A percentile compares a stretch with the other conserved stretches of the same genome.
Evolutionary conservation across 73 alveolate species (phyloP).

Genomic region (Tetrahymena elliotti): DNA sequence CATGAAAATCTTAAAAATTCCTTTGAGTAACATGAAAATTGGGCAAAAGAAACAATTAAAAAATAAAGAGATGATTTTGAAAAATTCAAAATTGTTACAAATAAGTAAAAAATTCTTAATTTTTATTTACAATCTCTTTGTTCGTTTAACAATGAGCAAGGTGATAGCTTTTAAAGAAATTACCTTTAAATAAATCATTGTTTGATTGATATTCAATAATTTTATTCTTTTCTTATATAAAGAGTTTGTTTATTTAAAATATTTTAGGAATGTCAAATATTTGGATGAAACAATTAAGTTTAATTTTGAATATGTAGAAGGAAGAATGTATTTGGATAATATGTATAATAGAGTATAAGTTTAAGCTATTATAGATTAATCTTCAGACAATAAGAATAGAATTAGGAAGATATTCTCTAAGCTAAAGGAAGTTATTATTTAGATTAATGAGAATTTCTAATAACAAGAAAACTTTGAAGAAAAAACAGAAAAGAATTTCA

Average conservation of each 20-base stretch:
- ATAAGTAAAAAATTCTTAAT: not conserved
- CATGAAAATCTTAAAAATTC: not conserved
- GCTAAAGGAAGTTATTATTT: not conserved
- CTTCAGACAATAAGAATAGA: not conserved
- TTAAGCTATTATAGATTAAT: not conserved
- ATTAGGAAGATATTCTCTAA: not conserved
- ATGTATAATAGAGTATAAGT: not conserved
- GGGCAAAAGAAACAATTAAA: not conserved
- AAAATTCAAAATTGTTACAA: not conserved
- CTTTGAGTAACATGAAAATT: not conserved
- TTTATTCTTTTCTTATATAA: not conserved
- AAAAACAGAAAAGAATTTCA: not conserved
- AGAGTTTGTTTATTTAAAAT: not conserved
- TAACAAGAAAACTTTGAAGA: not conserved
- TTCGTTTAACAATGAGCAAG: too few relatives aligned
- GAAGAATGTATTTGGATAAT: not conserved
- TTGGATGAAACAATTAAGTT: not conserved
- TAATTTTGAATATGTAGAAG: not conserved
- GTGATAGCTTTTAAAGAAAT: too few relatives aligned
- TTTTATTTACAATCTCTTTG: too few relatives aligned
- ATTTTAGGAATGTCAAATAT: not conserved
- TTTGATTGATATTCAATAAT: too few relatives aligned
- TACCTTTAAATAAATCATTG: too few relatives aligned
- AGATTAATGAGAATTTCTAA: not conserved
- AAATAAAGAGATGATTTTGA: not conserved